A percentile compares a stretch with the other conserved stretches of the same genome.
phyloP scores from a whole-genome alignment of 2,329 filamentous ascomycete genomes.

The Aspergillus ochraceus region DNA sequence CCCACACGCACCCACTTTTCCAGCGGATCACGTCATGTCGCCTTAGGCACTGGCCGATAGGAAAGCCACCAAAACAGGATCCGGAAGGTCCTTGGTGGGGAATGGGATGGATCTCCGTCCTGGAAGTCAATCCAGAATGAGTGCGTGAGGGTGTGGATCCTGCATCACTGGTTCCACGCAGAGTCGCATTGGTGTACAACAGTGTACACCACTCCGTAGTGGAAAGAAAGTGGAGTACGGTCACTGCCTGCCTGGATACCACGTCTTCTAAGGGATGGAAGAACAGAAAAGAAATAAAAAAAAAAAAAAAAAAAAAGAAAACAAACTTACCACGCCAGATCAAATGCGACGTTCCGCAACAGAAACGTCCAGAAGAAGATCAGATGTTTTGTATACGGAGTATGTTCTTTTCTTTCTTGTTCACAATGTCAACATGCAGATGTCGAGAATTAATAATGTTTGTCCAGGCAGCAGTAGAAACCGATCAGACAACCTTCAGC shows the following conservation, averaged over 20 bases:
- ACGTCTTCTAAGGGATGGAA: background rate
- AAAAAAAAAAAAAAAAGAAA: background rate
- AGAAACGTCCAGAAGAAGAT: background rate
- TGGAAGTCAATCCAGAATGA: slow-evolving; percentile 4
- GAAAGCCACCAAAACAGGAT: slow-evolving; percentile 8
- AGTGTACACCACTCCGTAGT: no score
- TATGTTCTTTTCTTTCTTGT: no score
- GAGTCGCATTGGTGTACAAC: no score
- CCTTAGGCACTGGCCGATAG: slow-evolving; percentile 1
- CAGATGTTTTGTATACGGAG: background rate
- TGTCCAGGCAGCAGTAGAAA: background rate
- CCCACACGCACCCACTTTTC: background rate
- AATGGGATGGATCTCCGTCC: slow-evolving; percentile 10
- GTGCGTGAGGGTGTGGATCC: background rate
- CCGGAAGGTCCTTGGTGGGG: slow-evolving; percentile 6
- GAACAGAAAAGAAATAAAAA: background rate
- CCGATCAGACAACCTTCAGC: background rate
- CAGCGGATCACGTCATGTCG: slow-evolving; percentile 11
- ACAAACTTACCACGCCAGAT: background rate
- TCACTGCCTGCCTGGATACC: background rate
- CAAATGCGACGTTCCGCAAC: background rate
- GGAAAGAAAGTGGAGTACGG: background rate
- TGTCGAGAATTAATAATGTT: background rate
- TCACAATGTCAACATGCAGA: background rate
- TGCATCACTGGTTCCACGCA: background rate